Base-by-base conservation (phyloP, 306 rosid species). In the Prunus mongolica region DNA sequence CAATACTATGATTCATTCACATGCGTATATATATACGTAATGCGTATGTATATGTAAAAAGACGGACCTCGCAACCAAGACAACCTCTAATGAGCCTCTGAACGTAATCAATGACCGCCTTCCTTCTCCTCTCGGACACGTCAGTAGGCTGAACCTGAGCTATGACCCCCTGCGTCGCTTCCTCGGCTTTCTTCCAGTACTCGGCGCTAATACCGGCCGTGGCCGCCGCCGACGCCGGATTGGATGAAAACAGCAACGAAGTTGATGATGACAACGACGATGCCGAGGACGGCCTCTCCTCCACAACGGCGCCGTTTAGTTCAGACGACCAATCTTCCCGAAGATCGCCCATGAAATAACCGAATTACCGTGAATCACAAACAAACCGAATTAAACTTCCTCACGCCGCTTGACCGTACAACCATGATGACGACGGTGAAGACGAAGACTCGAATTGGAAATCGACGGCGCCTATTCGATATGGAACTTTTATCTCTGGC, bases 121-220 rank as follows among this genome's bases (percentile, higher is more conserved):
- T 56, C 76, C 89, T 78, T 54, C 89, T 77, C 86, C 67, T 78
- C 74, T 80, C 89, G 49, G 89, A 86, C 28, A 77, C 85, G 24
- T 80, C 83, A 18, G 87, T 86, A 9, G 89, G 83, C 73, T 82
- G 89, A 41, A 86, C 87, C 83, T 80, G 84, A 41, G 83, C 80
- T 63, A 86, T 86, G 25, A 86, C 74, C 78, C 79, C 79, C 76
- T 74, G 81, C 58, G 89, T 83, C 34, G 84, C 89, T 46, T 70
- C 87, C 87, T 86, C 89, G 22, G 83, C 87, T 62, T 51, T 58
- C 74, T n/a, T 75, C 89, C 80, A 77, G 74, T 58, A 65, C 75
- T 74, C 87, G 24, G 70, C 82, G 22, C 68, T 82, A 28, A 74
- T 60, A 41, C 12, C 80, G 49, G 47, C 18, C n/a, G 44, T 44